These are phyloP conservation scores for Nicotiana paniculata DNA, from an alignment of 257 asterid genomes.

Conservation along the genomic window DNA sequence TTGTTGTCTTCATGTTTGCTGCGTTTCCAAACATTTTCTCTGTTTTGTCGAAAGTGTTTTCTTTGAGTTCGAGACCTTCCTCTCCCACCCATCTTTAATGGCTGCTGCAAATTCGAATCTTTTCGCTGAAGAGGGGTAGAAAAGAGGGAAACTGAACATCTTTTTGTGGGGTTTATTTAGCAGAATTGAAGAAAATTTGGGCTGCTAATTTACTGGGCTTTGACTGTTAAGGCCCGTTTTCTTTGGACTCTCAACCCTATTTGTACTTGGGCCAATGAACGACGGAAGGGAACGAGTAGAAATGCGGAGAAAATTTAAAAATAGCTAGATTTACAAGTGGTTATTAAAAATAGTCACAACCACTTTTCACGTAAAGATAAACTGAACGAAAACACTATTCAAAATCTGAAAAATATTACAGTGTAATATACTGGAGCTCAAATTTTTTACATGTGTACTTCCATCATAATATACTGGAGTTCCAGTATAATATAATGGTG, in stretches of 20 bases:
- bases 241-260: neutral
- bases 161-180: neutral
- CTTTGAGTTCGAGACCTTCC: conserved; percentile 78
- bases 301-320: too few species aligned
- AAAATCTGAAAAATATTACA: too few species aligned
- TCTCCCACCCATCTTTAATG: conserved; percentile 45
- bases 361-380: too few species aligned
- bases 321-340: too few species aligned
- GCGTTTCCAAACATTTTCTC: conserved; percentile 71
- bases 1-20: conserved; percentile 24
- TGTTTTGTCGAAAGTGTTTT: conserved; percentile 58
- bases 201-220: neutral
- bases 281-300: too few species aligned
- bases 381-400: too few species aligned
- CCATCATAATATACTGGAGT: too few species aligned
- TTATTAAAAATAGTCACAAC: too few species aligned
- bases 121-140: neutral
- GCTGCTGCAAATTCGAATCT: conserved; percentile 9
- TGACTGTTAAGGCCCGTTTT: neutral
- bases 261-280: neutral
- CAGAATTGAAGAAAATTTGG: neutral
- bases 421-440: too few species aligned
- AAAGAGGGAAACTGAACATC: neutral
- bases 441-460: too few species aligned
- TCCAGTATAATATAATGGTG: too few species aligned